Evolutionary conservation across 2,329 filamentous ascomycete species (phyloP).

Genomic region (Emydomyces testavorans): DNA sequence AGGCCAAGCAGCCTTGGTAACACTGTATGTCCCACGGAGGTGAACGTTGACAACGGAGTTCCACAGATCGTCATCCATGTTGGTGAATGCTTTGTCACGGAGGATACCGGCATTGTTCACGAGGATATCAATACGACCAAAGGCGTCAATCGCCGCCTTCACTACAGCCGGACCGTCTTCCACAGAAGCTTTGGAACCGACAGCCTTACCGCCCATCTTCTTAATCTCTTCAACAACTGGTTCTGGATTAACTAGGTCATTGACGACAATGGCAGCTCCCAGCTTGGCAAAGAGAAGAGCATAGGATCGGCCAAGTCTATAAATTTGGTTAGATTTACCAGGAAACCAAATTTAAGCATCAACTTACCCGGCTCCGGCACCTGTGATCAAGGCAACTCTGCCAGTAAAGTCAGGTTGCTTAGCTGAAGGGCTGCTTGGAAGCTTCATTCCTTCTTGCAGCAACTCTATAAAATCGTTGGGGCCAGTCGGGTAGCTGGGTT

Average conservation of each 20-base stretch:
- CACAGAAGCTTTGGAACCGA: constrained; percentile 84
- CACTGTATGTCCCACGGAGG: constrained; percentile 87
- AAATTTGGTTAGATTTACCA: constrained; percentile 19
- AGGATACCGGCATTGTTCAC: constrained; percentile 98
- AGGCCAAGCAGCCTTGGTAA: constrained; percentile 94
- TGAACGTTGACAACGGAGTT: constrained; percentile 86
- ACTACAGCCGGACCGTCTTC: constrained; percentile 86
- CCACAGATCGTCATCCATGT: constrained; percentile 95
- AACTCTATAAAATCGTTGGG: constrained; percentile 79
- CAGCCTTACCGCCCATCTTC: constrained; percentile 76
- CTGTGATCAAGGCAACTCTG: constrained; percentile 76
- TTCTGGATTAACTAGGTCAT: constrained; percentile 89
- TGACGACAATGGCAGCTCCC: constrained; percentile 79
- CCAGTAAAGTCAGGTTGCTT: constrained; percentile 70
- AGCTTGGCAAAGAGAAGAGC: constrained; percentile 74
- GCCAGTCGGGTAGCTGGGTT: constrained; percentile 70
- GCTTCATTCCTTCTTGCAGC: constrained; percentile 70
- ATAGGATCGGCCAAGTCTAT: constrained; percentile 78
- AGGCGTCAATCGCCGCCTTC: constrained; percentile 85
- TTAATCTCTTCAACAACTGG: constrained; percentile 85
- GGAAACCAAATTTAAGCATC: constrained; percentile 1
- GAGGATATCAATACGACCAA: constrained; percentile 84
- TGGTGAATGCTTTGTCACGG: constrained; percentile 91
- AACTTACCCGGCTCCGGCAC: constrained; percentile 64
- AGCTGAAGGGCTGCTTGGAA: constrained; percentile 59